Base-by-base conservation (phyloP, 441 rosid species). In the Populus hybrid region DNA sequence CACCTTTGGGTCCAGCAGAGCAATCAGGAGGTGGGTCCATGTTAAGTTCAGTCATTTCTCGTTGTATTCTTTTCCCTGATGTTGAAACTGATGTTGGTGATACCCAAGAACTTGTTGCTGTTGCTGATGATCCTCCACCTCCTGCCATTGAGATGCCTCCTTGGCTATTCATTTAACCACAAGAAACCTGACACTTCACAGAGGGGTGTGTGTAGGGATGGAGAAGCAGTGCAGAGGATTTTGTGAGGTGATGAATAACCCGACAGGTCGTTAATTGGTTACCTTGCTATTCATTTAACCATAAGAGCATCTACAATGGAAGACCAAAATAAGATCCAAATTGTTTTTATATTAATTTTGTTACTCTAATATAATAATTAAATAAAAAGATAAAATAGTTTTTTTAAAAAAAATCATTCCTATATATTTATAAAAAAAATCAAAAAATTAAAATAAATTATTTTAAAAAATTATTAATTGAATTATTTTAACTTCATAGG, bases 1-100 rank as follows among this genome's bases (percentile, higher is more conserved):
- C 99, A 61, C 98, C 95, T 74, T 86, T 92, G 8, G 99, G 99
- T 31, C 96, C 98, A 59, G 98, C 98, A 7, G 95, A 92, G 73
- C 95, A 95, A 76, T 90, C 90, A 67, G 82, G 84, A 82, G 95
- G 97, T 12, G 98, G 95, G 80, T 91, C 92, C 68, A 77, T 76
- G 86, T 86, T 92, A 2, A 93, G 92, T 82, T 94, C 98, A 5
- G 83, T 77, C 94, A 95, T 89, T 84, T 95, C 99, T 70, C 91
- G 87, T 78, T 92, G 97, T 23, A 95, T 93, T 84, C 99, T 89
- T 90, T 88, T 93, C 82, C 98, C 95, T 1, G 98, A 95, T 0
- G 97, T 86, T 4, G 98, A 92, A 16, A 90, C 93, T 10, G 98
- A 89, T 3, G 93, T 88, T 72, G 95, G 87, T 76, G 97, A 89